These are phyloP conservation scores for Ustilago lituana DNA, from an alignment of 1,284 basidiomycete genomes.

Conservation along the genomic window DNA sequence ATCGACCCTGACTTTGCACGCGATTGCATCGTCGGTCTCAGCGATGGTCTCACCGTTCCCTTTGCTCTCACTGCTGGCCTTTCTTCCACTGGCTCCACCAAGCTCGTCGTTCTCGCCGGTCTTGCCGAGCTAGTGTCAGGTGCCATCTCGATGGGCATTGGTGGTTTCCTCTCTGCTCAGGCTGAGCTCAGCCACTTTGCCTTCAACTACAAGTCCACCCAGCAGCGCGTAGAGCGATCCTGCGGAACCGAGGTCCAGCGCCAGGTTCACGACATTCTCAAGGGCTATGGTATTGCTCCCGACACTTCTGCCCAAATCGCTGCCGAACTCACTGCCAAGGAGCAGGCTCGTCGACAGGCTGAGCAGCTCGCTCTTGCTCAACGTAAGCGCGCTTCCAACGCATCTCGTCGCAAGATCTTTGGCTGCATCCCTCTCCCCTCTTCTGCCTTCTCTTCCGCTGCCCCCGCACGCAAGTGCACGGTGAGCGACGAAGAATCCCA, in stretches of 20 bases:
- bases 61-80: slow-evolving; percentile 75
- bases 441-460: slow-evolving; percentile 8
- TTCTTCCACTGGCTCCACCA: slow-evolving; percentile 86
- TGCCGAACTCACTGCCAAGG: slow-evolving; percentile 32
- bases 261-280: slow-evolving; percentile 87
- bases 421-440: slow-evolving; percentile 36
- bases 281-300: slow-evolving; percentile 87
- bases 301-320: slow-evolving; percentile 82
- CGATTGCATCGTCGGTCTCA: slow-evolving; percentile 86
- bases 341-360: slow-evolving; percentile 17
- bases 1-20: slow-evolving; percentile 85
- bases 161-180: slow-evolving; percentile 94
- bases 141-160: slow-evolving; percentile 88
- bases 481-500: slow-evolving; percentile 25
- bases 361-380: slow-evolving; percentile 4
- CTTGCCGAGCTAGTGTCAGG: slow-evolving; percentile 75
- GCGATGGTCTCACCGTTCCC: slow-evolving; percentile 86
- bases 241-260: slow-evolving; percentile 95
- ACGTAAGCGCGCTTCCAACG: not conserved
- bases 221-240: slow-evolving; percentile 82
- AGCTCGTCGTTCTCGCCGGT: slow-evolving; percentile 87
- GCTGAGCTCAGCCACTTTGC: slow-evolving; percentile 85
- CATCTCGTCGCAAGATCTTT: slow-evolving; percentile 26
- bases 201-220: slow-evolving; percentile 53
- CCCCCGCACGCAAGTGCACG: slow-evolving; percentile 10